Percentiles rank a stretch among this genome's conserved stretches.
phyloP scores from a whole-genome alignment of 805 yeast genomes.

The Wickerhamiella hasegawae region DNA sequence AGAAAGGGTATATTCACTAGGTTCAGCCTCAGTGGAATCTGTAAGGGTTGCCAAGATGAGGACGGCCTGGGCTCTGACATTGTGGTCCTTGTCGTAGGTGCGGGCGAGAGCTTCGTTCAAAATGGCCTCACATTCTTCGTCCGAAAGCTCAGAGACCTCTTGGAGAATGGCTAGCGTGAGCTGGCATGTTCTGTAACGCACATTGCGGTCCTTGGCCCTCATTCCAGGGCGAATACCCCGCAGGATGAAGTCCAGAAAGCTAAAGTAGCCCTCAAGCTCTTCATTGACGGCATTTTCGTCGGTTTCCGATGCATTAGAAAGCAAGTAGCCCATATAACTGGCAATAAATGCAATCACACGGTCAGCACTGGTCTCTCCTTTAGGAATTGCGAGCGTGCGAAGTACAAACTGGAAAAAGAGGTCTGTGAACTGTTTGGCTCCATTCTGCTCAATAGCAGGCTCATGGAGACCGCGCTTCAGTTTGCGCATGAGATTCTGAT shows the following conservation, averaged over 20 bases:
- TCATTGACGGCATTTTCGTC: constrained; percentile 22
- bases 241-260: constrained; percentile 8
- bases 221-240: constrained; percentile 46
- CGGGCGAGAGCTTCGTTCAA: constrained; percentile 46
- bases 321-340: constrained; percentile 29
- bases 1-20: constrained; percentile 24
- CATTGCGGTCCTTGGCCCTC: constrained; percentile 58
- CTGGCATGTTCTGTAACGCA: constrained; percentile 68
- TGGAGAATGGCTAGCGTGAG: constrained; percentile 55
- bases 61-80: constrained; percentile 71
- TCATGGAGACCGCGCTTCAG: constrained; percentile 5
- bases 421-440: constrained; percentile 31
- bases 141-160: constrained; percentile 59
- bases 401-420: constrained; percentile 47
- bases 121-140: constrained; percentile 48
- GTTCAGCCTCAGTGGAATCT: constrained; percentile 29
- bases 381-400: constrained; percentile 55
- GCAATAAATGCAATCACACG: constrained; percentile 92
- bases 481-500: constrained; percentile 3
- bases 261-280: constrained; percentile 15
- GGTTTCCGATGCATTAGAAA: background rate
- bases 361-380: constrained; percentile 71
- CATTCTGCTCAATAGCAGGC: constrained; percentile 2
- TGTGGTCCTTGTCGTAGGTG: constrained; percentile 48
- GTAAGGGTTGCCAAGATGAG: constrained; percentile 69